Evolutionary conservation across 106 monocot species (phyloP).

Genomic region (Acanthochlamys bracteata): DNA sequence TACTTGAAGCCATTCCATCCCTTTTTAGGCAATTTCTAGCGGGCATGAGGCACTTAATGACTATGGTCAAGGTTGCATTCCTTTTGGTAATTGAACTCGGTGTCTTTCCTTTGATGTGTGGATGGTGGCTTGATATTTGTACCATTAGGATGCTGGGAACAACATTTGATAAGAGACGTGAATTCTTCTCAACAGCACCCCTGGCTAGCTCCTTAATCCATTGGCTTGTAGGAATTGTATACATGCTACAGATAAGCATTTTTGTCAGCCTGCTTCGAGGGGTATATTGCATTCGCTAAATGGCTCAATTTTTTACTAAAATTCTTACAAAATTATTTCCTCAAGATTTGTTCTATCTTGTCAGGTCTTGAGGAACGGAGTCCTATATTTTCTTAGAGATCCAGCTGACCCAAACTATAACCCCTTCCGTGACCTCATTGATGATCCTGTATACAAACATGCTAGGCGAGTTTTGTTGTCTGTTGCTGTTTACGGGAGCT

Average conservation of each 20-base stretch:
- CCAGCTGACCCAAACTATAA: conserved; percentile 99
- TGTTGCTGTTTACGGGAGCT: conserved; percentile 97
- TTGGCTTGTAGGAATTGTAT: conserved; percentile 96
- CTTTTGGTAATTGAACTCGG: conserved; percentile 96
- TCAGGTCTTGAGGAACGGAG: conserved; percentile 88
- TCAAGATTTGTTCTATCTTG: conserved; percentile 1
- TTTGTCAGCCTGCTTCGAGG: conserved; percentile 99
- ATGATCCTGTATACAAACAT: conserved; percentile 99
- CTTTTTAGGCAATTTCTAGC: conserved; percentile 68
- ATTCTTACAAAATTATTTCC: background rate
- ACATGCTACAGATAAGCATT: conserved; percentile 98
- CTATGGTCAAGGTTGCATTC: conserved; percentile 98
- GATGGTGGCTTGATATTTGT: conserved; percentile 98
- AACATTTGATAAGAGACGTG: conserved; percentile 69
- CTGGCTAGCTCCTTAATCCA: conserved; percentile 80
- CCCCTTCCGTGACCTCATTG: conserved; percentile 94
- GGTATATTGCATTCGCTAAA: conserved; percentile 28
- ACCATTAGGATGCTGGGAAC: conserved; percentile 90
- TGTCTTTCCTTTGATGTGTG: conserved; percentile 95
- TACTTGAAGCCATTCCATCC: conserved; percentile 74
- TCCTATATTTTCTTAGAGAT: conserved; percentile 93
- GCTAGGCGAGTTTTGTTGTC: conserved; percentile 84
- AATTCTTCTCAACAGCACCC: conserved; percentile 85
- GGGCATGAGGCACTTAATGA: conserved; percentile 84
- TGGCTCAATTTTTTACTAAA: background rate